phyloP scores from a whole-genome alignment of 1,284 basidiomycete genomes.

The Vanrija humicola region DNA sequence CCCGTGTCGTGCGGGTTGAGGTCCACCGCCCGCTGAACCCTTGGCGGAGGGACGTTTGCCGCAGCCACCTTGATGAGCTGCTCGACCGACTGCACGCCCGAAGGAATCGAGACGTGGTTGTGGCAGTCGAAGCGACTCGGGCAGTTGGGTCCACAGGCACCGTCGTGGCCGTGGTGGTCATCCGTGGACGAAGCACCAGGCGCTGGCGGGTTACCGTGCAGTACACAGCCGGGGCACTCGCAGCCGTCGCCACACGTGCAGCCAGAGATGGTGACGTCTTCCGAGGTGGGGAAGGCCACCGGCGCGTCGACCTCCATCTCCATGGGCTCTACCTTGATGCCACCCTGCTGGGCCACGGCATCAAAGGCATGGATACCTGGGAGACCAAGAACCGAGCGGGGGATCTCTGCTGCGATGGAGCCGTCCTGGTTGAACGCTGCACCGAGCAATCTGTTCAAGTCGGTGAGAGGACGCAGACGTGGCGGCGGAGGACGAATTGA shows the following conservation, averaged over 20 bases:
- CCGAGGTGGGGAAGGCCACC: constrained; percentile 39
- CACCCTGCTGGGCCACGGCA: constrained; percentile 29
- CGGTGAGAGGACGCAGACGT: constrained; percentile 33
- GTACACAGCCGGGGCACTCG: constrained; percentile 46
- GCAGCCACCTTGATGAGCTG: constrained; percentile 46
- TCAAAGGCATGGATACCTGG: constrained; percentile 42
- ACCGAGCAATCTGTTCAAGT: constrained; percentile 39
- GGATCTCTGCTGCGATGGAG: constrained; percentile 28
- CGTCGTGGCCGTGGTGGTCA: constrained; percentile 19
- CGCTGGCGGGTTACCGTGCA: constrained; percentile 29
- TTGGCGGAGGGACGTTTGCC: constrained; percentile 34
- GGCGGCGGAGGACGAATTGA: constrained; percentile 9
- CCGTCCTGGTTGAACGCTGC: constrained; percentile 43
- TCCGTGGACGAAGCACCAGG: constrained; percentile 4
- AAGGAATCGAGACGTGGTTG: constrained; percentile 40
- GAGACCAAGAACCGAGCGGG: constrained; percentile 39
- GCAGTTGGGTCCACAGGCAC: constrained; percentile 36
- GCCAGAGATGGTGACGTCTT: constrained; percentile 42
- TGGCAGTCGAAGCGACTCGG: constrained; percentile 43
- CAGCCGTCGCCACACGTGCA: constrained; percentile 50
- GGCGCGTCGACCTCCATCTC: constrained; percentile 32
- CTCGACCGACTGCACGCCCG: constrained; percentile 44
- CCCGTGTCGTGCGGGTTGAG: constrained; percentile 39
- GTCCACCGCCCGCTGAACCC: constrained; percentile 11
- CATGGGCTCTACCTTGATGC: constrained; percentile 33